These are phyloP conservation scores for Acrasis kona DNA, from an alignment of 78 protist genomes.

Conservation along the genomic window DNA sequence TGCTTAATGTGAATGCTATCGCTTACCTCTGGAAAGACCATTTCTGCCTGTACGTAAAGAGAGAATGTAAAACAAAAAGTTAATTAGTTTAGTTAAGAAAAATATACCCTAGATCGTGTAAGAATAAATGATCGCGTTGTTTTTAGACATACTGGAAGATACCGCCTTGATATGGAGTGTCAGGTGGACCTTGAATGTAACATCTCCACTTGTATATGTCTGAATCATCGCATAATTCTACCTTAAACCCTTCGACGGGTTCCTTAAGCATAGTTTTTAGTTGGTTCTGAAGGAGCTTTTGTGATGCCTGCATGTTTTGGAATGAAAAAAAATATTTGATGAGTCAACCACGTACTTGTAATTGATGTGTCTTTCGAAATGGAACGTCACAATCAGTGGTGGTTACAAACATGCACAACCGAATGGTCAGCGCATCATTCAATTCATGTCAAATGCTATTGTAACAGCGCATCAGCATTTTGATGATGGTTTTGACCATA, in stretches of 20 bases:
- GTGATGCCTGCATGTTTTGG: not conserved
- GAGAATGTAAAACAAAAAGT: not conserved
- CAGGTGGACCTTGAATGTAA: conserved; percentile 19
- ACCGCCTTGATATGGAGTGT: conserved; percentile 4
- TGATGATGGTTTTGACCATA: too few relatives aligned
- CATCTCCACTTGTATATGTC: conserved; percentile 10
- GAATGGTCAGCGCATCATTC: too few relatives aligned
- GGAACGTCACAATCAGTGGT: too few relatives aligned
- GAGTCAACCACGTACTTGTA: too few relatives aligned
- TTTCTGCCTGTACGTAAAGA: conserved; percentile 2
- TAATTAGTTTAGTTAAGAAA: too few relatives aligned
- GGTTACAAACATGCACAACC: too few relatives aligned
- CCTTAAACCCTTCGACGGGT: conserved; percentile 4
- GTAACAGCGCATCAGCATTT: too few relatives aligned
- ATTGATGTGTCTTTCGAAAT: too few relatives aligned
- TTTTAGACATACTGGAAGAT: not conserved
- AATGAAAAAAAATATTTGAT: too few relatives aligned
- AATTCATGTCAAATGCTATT: too few relatives aligned
- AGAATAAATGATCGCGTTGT: too few relatives aligned
- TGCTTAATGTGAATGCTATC: conserved; percentile 37
- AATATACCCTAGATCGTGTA: too few relatives aligned
- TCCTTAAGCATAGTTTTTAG: not conserved
- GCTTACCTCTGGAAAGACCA: conserved; percentile 63
- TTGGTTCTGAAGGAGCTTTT: not conserved
- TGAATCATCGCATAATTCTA: not conserved